phyloP scores from a whole-genome alignment of 2,329 filamentous ascomycete genomes.

The Monilinia aucupariae region DNA sequence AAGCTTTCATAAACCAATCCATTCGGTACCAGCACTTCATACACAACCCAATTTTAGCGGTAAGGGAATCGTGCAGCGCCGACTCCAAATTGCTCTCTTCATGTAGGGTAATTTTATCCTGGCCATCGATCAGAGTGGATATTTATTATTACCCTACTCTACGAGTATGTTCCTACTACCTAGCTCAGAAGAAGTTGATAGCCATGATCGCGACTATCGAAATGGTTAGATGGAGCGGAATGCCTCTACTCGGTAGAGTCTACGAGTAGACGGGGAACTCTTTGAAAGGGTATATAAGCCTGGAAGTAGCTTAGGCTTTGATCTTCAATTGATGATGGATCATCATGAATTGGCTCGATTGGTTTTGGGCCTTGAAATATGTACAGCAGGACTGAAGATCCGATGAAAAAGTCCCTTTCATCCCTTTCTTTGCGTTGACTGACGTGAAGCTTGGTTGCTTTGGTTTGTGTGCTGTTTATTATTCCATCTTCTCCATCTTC shows the following conservation, averaged over 20 bases:
- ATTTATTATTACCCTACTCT: too few relatives aligned
- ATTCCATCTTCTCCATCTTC: background rate
- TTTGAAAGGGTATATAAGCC: background rate
- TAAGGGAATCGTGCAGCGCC: background rate
- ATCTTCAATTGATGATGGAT: slow-evolving; percentile 5
- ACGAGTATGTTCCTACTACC: too few relatives aligned
- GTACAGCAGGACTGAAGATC: background rate
- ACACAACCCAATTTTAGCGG: background rate
- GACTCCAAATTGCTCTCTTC: background rate
- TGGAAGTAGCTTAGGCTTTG: slow-evolving; percentile 2
- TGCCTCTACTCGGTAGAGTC: too few relatives aligned
- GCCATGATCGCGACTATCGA: background rate
- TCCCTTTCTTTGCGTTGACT: slow-evolving; percentile 6
- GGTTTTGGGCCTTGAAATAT: slow-evolving; percentile 4
- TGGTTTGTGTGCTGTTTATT: background rate
- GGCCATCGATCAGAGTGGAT: background rate
- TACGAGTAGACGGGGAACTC: background rate
- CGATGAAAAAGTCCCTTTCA: background rate
- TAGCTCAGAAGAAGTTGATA: background rate
- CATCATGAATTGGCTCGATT: background rate
- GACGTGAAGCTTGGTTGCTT: background rate
- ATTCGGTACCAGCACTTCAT: background rate
- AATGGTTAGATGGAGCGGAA: background rate
- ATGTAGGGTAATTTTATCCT: background rate
- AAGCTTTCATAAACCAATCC: background rate